Conservation (phyloP, 371 early-diverging fungal species). For the Mucor indicus region DNA sequence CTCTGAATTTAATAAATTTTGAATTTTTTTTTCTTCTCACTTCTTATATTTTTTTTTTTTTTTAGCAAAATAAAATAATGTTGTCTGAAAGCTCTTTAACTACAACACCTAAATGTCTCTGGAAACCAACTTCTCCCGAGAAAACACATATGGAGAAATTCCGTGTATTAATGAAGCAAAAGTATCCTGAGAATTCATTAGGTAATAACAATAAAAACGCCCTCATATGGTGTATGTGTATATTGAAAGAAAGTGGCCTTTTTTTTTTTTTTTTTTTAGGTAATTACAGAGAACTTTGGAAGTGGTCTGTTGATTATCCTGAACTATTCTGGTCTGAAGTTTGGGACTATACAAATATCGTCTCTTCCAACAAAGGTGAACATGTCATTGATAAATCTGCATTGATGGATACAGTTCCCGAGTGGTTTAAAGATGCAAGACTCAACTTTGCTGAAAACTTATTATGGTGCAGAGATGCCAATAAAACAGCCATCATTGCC, state of each 20-base stretch:
- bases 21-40: background rate
- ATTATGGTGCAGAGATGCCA: conserved; percentile 60
- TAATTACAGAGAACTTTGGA: conserved; percentile 70
- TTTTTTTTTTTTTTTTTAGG: conserved; percentile 18
- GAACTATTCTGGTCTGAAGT: conserved; percentile 86
- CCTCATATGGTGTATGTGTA: too few species aligned
- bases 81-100: conserved; percentile 11
- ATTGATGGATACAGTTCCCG: conserved; percentile 82
- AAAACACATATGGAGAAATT: conserved; percentile 69
- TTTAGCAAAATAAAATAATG: conserved; percentile 1
- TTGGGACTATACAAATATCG: conserved; percentile 81
- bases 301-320: conserved; percentile 78
- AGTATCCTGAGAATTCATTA: conserved; percentile 43
- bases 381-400: conserved; percentile 63
- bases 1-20: conserved; percentile 7
- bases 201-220: conserved; percentile 37
- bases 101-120: conserved; percentile 47
- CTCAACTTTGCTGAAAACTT: conserved; percentile 94
- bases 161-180: conserved; percentile 60
- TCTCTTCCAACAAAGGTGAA: conserved; percentile 40
- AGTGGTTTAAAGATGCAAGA: conserved; percentile 85
- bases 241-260: too few species aligned
- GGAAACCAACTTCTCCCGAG: conserved; percentile 57
- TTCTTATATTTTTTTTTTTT: background rate
- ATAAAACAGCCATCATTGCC: conserved; percentile 73